Conservation (phyloP, 2,329 filamentous ascomycete species). For the Pseudohalonectria lignicola region DNA sequence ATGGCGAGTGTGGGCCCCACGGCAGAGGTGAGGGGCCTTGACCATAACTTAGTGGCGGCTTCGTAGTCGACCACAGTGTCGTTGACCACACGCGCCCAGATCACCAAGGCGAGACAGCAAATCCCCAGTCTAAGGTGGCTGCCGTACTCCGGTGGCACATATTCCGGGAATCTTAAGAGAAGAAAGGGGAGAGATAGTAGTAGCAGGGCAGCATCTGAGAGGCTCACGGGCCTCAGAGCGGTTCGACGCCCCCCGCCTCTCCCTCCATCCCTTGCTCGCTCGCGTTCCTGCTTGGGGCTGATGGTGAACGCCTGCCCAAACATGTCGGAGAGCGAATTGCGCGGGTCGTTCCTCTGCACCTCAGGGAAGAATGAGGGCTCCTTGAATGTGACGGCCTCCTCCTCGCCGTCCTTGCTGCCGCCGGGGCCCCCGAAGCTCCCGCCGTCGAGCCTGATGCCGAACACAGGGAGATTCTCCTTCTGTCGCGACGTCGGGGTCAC, state of each 20-base stretch:
- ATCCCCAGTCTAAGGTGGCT: background rate
- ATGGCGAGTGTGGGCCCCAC: background rate
- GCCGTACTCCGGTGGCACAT: background rate
- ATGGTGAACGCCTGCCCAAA: constrained; percentile 32
- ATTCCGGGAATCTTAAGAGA: background rate
- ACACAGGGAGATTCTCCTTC: background rate
- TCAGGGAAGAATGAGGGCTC: constrained; percentile 51
- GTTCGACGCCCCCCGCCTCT: background rate
- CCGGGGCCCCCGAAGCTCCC: background rate
- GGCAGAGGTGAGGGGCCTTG: background rate
- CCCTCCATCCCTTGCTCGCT: background rate
- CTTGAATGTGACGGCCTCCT: constrained; percentile 34
- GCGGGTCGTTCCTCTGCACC: constrained; percentile 24
- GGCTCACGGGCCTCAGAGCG: background rate
- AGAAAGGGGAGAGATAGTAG: background rate
- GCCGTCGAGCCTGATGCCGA: constrained; percentile 3
- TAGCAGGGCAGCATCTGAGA: constrained; percentile 1
- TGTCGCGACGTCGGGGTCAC: background rate
- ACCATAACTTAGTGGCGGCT: background rate
- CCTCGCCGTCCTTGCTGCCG: constrained; percentile 2
- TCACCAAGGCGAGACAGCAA: background rate
- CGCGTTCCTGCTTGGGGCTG: constrained; percentile 16
- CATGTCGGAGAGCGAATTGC: constrained; percentile 30
- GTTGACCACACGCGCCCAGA: background rate
- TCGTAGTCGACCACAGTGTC: background rate